phyloP scores from a whole-genome alignment of 306 rosid species.

The Ceratonia siliqua region DNA sequence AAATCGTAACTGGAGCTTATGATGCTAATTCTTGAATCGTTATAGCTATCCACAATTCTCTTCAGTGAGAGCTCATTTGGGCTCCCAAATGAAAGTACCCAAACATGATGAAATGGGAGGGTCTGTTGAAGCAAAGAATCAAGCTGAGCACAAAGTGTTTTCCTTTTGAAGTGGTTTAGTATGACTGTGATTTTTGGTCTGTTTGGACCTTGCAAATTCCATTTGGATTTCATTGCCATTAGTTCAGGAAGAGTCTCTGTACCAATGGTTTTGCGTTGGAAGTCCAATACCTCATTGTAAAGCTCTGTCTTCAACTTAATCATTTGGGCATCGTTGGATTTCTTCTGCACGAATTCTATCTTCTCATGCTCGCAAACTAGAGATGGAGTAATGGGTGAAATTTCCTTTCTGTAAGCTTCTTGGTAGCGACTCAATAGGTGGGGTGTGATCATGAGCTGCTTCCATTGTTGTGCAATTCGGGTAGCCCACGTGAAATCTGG shows the following conservation, averaged over 20 bases:
- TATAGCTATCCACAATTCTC: constrained; percentile 82
- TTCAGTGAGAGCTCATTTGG: constrained; percentile 73
- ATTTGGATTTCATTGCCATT: constrained; percentile 81
- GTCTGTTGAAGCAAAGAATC: constrained; percentile 82
- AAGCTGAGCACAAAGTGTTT: constrained; percentile 86
- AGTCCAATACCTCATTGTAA: constrained; percentile 62
- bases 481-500: constrained; percentile 88
- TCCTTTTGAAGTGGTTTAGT: constrained; percentile 91
- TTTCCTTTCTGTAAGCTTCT: constrained; percentile 41
- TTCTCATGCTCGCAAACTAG: constrained; percentile 74
- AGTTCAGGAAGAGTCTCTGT: constrained; percentile 77
- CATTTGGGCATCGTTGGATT: constrained; percentile 81
- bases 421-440: constrained; percentile 64
- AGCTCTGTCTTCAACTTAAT: constrained; percentile 76
- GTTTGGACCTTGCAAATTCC: constrained; percentile 56
- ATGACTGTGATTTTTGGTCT: constrained; percentile 75
- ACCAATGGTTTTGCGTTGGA: constrained; percentile 55
- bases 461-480: constrained; percentile 81
- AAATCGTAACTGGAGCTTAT: constrained; percentile 86
- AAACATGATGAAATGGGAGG: constrained; percentile 83
- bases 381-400: constrained; percentile 41
- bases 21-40: constrained; percentile 78
- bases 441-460: constrained; percentile 60
- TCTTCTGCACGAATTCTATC: constrained; percentile 90
- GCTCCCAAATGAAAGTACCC: constrained; percentile 98